Conservation (phyloP, 208 protist species). For the Wallacemonas sp. region DNA sequence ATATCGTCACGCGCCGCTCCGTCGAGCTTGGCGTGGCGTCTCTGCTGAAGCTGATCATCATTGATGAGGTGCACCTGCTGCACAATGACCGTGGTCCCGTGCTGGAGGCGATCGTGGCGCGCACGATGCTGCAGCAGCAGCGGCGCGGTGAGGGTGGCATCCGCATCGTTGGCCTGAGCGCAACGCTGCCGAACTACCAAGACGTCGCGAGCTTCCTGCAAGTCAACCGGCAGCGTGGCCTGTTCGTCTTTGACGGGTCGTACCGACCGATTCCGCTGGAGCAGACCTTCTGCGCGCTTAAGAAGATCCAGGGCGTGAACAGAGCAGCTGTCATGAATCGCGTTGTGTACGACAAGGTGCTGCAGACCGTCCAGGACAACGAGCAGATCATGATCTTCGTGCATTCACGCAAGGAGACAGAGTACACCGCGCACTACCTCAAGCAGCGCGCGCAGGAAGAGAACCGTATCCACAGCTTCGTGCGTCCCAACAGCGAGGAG, state of each 20-base stretch:
- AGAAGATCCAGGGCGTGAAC: slow-evolving; percentile 93
- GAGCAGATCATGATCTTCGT: slow-evolving; percentile 99
- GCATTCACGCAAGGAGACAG: slow-evolving; percentile 99
- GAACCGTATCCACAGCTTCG: slow-evolving; percentile 88
- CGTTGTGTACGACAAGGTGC: slow-evolving; percentile 97
- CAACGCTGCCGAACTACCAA: slow-evolving; percentile 99
- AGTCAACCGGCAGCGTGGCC: slow-evolving; percentile 92
- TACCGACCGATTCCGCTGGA: slow-evolving; percentile 98
- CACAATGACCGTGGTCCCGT: slow-evolving; percentile 99
- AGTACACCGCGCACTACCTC: slow-evolving; percentile 94
- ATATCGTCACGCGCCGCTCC: slow-evolving; percentile 99
- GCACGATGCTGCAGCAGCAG: slow-evolving; percentile 92
- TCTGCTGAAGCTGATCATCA: slow-evolving; percentile 92
- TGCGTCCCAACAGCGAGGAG: slow-evolving; percentile 83
- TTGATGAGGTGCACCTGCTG: slow-evolving; percentile 99
- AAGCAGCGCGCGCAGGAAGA: slow-evolving; percentile 89
- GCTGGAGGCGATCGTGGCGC: slow-evolving; percentile 98
- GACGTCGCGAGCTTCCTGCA: slow-evolving; percentile 99
- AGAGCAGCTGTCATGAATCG: slow-evolving; percentile 97
- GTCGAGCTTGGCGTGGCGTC: slow-evolving; percentile 92
- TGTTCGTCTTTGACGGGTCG: slow-evolving; percentile 95
- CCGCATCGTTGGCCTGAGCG: slow-evolving; percentile 98
- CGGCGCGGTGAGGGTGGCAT: slow-evolving; percentile 82
- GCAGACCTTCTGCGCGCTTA: slow-evolving; percentile 98
- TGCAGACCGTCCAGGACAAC: slow-evolving; percentile 84